Percentiles rank a stretch among this genome's conserved stretches.
Conservation (phyloP, 2,329 filamentous ascomycete species). For the Apiospora saccharicola region DNA sequence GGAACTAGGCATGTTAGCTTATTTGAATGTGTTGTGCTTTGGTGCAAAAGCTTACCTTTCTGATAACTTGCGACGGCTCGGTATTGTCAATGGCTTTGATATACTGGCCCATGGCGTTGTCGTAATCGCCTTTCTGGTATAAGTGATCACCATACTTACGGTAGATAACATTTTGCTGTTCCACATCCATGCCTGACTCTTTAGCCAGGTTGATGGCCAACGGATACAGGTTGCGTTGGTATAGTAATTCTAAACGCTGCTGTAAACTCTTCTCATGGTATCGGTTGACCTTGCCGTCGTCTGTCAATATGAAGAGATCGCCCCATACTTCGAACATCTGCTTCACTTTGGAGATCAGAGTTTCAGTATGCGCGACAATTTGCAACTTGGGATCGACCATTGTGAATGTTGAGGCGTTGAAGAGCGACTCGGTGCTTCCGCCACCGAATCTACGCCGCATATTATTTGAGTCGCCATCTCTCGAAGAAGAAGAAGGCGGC, state of each 20-base stretch:
- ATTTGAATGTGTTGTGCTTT: not conserved
- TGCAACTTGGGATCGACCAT: slow-evolving; percentile 91
- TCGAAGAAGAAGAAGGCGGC: slow-evolving; percentile 66
- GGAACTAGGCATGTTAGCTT: slow-evolving; percentile 65
- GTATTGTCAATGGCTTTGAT: slow-evolving; percentile 95
- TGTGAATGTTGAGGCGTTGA: slow-evolving; percentile 87
- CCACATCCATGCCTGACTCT: slow-evolving; percentile 79
- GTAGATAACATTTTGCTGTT: slow-evolving; percentile 91
- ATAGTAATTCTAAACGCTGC: slow-evolving; percentile 91
- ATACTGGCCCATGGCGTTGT: slow-evolving; percentile 99
- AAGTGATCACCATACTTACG: slow-evolving; percentile 92
- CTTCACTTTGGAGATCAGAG: slow-evolving; percentile 80
- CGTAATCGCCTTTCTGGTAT: slow-evolving; percentile 94
- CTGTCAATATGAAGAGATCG: slow-evolving; percentile 86
- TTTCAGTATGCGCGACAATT: slow-evolving; percentile 88
- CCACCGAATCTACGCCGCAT: slow-evolving; percentile 77
- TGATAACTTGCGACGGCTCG: slow-evolving; percentile 93
- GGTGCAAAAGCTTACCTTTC: slow-evolving; percentile 68
- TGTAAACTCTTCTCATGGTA: slow-evolving; percentile 92
- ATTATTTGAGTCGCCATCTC: slow-evolving; percentile 61
- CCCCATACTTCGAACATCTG: slow-evolving; percentile 88
- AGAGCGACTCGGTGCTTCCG: slow-evolving; percentile 76
- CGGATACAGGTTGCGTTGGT: slow-evolving; percentile 91
- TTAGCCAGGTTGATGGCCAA: slow-evolving; percentile 92
- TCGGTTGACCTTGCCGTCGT: slow-evolving; percentile 89